A percentile compares a stretch with the other conserved stretches of the same genome.
These are phyloP conservation scores for Trametes cingulata DNA, from an alignment of 768 basidiomycete genomes.

Conservation along the genomic window DNA sequence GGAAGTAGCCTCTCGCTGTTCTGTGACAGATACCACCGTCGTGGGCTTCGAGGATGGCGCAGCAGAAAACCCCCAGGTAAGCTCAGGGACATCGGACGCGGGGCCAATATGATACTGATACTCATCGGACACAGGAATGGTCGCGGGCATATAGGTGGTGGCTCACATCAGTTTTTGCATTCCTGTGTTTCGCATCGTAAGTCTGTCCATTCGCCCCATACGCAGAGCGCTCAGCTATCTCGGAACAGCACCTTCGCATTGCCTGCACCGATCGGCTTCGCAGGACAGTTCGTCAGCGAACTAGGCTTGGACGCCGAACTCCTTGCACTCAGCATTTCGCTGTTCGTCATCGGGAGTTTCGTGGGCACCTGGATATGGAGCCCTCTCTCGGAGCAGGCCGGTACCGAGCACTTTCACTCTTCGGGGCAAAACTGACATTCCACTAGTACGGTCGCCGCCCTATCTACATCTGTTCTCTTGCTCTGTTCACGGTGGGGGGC, in stretches of 20 bases:
- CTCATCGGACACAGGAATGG: conserved; percentile 12
- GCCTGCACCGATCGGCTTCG: conserved; percentile 51
- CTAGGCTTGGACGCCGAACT: conserved; percentile 52
- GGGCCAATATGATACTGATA: neutral
- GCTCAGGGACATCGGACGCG: neutral
- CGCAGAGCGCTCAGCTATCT: neutral
- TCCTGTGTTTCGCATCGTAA: conserved; percentile 14
- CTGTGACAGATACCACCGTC: neutral
- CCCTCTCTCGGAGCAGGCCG: conserved; percentile 42
- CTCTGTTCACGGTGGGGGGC: conserved; percentile 45
- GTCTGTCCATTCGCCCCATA: neutral
- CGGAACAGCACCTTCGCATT: conserved; percentile 49
- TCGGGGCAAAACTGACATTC: too few relatives aligned
- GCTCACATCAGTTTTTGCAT: conserved; percentile 9
- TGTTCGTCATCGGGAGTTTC: conserved; percentile 47
- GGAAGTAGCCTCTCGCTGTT: too few relatives aligned
- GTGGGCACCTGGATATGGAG: conserved; percentile 59
- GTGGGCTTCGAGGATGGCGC: neutral
- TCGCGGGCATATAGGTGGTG: conserved; percentile 20
- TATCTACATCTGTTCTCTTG: conserved; percentile 56
- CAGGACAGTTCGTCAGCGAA: conserved; percentile 41
- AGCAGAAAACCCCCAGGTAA: neutral
- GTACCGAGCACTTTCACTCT: conserved; percentile 13
- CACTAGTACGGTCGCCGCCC: conserved; percentile 56
- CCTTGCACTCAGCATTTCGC: conserved; percentile 42